A percentile compares a stretch with the other conserved stretches of the same genome.
Conservation (phyloP, 345 rosid species). For the Aegle marmelos region DNA sequence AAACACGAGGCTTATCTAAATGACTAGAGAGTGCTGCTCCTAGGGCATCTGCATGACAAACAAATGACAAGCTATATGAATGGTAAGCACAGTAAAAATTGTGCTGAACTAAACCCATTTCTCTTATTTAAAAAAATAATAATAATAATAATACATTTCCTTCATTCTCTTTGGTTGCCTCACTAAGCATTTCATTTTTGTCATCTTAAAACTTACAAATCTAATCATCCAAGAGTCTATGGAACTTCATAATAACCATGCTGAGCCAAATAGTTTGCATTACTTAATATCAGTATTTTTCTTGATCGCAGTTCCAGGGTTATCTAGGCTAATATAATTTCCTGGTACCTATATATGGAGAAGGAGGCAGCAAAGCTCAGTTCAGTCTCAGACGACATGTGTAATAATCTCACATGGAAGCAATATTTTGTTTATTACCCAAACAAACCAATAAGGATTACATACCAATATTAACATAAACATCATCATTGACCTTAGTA, state of each 20-base stretch:
- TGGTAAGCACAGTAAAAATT: background rate
- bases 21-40: slow-evolving; percentile 42
- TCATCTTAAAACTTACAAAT: slow-evolving; percentile 1
- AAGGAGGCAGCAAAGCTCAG: slow-evolving; percentile 1
- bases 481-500: slow-evolving; percentile 75
- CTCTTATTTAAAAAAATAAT: background rate
- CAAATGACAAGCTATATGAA: slow-evolving; percentile 6
- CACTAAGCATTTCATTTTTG: background rate
- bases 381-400: background rate
- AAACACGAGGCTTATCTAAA: slow-evolving; percentile 40
- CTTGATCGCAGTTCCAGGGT: background rate
- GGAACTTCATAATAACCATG: background rate
- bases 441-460: slow-evolving; percentile 8
- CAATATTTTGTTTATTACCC: background rate
- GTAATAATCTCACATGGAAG: background rate
- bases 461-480: slow-evolving; percentile 75
- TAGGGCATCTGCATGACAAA: slow-evolving; percentile 34
- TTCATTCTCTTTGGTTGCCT: background rate
- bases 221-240: background rate
- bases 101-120: background rate
- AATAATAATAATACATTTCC: background rate
- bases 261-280: background rate
- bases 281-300: background rate
- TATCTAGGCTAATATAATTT: background rate
- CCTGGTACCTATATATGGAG: background rate